These are phyloP conservation scores for Barnettozyma botsteinii DNA, from an alignment of 805 yeast genomes.

Conservation along the genomic window DNA sequence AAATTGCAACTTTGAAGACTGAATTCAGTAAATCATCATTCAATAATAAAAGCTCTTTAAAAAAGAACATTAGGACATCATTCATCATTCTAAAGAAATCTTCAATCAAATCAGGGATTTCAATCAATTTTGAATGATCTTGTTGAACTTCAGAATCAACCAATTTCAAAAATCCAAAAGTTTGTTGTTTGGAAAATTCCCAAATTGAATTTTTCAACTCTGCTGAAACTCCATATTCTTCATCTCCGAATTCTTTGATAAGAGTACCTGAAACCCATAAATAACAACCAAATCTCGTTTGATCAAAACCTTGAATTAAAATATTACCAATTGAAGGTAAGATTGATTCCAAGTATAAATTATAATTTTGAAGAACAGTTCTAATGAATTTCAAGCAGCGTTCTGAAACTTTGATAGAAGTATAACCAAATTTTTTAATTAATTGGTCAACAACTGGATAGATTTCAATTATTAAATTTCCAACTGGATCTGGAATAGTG, in stretches of 20 bases:
- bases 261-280: slow-evolving; percentile 86
- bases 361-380: slow-evolving; percentile 57
- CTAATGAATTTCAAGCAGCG: slow-evolving; percentile 64
- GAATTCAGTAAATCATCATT: slow-evolving; percentile 39
- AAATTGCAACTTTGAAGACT: slow-evolving; percentile 53
- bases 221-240: slow-evolving; percentile 8
- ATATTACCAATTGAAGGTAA: slow-evolving; percentile 60
- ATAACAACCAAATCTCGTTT: slow-evolving; percentile 72
- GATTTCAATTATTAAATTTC: slow-evolving; percentile 45
- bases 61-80: slow-evolving; percentile 73
- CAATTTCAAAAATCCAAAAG: slow-evolving; percentile 47
- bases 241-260: slow-evolving; percentile 58
- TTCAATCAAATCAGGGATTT: slow-evolving; percentile 59
- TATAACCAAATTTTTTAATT: slow-evolving; percentile 48
- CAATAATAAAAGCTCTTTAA: slow-evolving; percentile 41
- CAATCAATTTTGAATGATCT: slow-evolving; percentile 15
- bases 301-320: slow-evolving; percentile 63
- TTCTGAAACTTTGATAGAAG: slow-evolving; percentile 61
- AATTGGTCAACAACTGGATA: slow-evolving; percentile 54
- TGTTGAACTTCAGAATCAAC: slow-evolving; percentile 23
- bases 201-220: slow-evolving; percentile 57
- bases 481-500: slow-evolving; percentile 40
- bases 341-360: slow-evolving; percentile 49
- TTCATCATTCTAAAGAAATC: slow-evolving; percentile 79
- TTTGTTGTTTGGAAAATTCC: slow-evolving; percentile 67